Conservation (phyloP, 1,139 yeast species). For the Suhomyces bribrorum region DNA sequence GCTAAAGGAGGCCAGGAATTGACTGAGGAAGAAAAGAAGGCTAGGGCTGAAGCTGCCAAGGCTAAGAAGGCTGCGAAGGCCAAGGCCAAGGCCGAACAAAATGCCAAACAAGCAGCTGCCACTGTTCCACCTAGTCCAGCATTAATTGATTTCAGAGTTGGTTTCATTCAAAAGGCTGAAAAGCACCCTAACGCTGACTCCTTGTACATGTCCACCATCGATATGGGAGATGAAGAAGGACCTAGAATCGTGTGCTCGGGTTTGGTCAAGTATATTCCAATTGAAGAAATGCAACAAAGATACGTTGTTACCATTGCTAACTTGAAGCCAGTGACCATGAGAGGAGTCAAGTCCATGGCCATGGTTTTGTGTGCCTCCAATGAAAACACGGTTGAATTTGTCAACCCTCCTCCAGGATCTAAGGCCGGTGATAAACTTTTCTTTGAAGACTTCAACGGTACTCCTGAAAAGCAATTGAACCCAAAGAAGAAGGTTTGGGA, state of each 20-base stretch:
- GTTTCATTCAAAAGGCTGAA: slow-evolving; percentile 93
- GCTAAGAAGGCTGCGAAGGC: slow-evolving; percentile 76
- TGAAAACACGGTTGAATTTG: slow-evolving; percentile 76
- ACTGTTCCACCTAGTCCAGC: slow-evolving; percentile 76
- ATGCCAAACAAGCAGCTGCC: slow-evolving; percentile 52
- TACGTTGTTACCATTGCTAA: slow-evolving; percentile 58
- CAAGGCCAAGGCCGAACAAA: slow-evolving; percentile 64
- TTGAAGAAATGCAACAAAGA: slow-evolving; percentile 48
- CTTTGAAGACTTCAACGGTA: slow-evolving; percentile 86
- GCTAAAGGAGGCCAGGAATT: slow-evolving; percentile 26
- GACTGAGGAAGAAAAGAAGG: slow-evolving; percentile 63
- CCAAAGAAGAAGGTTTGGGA: slow-evolving; percentile 99
- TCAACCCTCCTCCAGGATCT: slow-evolving; percentile 92
- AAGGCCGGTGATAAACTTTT: slow-evolving; percentile 95
- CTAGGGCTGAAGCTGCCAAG: slow-evolving; percentile 60
- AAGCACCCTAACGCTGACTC: slow-evolving; percentile 98
- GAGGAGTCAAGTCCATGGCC: slow-evolving; percentile 81
- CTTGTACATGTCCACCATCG: slow-evolving; percentile 91
- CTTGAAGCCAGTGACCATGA: slow-evolving; percentile 66
- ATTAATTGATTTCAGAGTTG: slow-evolving; percentile 89
- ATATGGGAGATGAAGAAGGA: slow-evolving; percentile 93
- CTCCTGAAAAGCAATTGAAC: slow-evolving; percentile 89
- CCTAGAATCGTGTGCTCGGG: slow-evolving; percentile 99
- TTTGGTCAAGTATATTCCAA: slow-evolving; percentile 58
- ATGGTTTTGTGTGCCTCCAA: slow-evolving; percentile 95